Evolutionary conservation across 2,329 filamentous ascomycete genomes (phyloP).

Genomic region (Penicillium sp.): DNA sequence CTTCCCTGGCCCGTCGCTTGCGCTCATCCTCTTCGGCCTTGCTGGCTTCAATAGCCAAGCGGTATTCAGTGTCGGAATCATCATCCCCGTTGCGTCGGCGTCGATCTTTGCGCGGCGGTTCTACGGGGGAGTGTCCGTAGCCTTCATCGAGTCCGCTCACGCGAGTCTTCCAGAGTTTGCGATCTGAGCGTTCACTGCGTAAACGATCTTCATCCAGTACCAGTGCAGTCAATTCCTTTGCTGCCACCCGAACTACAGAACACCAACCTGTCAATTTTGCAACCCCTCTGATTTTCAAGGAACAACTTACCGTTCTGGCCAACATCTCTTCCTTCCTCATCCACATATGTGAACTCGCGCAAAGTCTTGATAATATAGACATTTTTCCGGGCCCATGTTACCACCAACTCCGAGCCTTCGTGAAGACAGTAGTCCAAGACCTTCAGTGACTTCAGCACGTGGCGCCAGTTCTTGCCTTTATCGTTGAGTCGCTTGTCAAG

Average conservation of each 20-base stretch:
- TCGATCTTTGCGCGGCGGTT: conserved; percentile 45
- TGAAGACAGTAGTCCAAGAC: conserved; percentile 97
- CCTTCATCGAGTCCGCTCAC: conserved; percentile 89
- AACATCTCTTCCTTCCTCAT: conserved; percentile 92
- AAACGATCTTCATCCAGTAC: conserved; percentile 92
- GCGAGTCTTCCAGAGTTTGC: conserved; percentile 94
- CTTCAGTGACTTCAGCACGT: conserved; percentile 95
- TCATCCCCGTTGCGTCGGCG: conserved; percentile 63
- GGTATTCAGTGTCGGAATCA: conserved; percentile 80
- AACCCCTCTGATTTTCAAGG: background rate
- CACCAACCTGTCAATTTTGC: background rate
- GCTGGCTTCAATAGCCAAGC: conserved; percentile 87
- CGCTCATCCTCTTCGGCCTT: conserved; percentile 90
- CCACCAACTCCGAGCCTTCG: conserved; percentile 92
- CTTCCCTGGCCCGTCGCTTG: conserved; percentile 63
- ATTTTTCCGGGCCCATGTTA: conserved; percentile 97
- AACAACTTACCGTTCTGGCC: conserved; percentile 80
- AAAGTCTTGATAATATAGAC: conserved; percentile 98
- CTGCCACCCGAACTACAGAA: conserved; percentile 78
- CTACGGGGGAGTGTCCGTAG: conserved; percentile 44
- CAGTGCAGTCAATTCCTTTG: conserved; percentile 89
- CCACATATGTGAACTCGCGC: conserved; percentile 93
- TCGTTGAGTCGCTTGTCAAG: conserved; percentile 97
- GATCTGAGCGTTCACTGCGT: conserved; percentile 82
- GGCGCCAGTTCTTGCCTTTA: conserved; percentile 99